Percentiles rank a stretch among this genome's conserved stretches.
Evolutionary conservation across 139 green algal genomes (phyloP).

Genomic region (Chlorella vulgaris): DNA sequence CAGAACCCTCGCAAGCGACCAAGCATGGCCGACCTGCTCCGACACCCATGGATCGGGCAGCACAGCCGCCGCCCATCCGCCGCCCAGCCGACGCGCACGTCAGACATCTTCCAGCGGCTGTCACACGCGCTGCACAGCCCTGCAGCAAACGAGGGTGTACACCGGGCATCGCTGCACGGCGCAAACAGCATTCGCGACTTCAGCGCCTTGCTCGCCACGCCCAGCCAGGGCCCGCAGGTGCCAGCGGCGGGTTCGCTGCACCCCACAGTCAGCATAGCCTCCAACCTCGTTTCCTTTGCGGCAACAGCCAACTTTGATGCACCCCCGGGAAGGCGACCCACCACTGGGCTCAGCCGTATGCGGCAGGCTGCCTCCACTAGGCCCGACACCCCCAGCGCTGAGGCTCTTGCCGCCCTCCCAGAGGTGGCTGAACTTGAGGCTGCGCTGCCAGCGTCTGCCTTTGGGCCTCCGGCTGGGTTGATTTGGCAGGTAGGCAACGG

Average conservation of each 20-base stretch:
- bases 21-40: conserved; percentile 36
- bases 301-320: not conserved
- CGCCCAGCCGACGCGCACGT: not conserved
- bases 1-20: conserved; percentile 47
- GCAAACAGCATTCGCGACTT: conserved; percentile 31
- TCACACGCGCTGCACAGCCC: not conserved
- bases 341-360: not conserved
- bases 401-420: too few species aligned
- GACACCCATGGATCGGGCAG: conserved; percentile 45
- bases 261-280: not conserved
- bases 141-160: not conserved
- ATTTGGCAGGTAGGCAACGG: too few species aligned
- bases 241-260: not conserved
- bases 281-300: too few species aligned
- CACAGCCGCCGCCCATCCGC: not conserved
- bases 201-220: not conserved
- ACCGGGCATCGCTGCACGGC: conserved; percentile 24
- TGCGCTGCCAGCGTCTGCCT: too few species aligned
- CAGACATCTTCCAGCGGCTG: not conserved
- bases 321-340: not conserved
- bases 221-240: too few species aligned
- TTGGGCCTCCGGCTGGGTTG: too few species aligned
- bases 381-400: too few species aligned
- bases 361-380: not conserved
- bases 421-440: too few species aligned